Percentiles rank a stretch among this genome's conserved stretches.
phyloP scores from a whole-genome alignment of 768 basidiomycete species.

The Kwoniella dendrophila region DNA sequence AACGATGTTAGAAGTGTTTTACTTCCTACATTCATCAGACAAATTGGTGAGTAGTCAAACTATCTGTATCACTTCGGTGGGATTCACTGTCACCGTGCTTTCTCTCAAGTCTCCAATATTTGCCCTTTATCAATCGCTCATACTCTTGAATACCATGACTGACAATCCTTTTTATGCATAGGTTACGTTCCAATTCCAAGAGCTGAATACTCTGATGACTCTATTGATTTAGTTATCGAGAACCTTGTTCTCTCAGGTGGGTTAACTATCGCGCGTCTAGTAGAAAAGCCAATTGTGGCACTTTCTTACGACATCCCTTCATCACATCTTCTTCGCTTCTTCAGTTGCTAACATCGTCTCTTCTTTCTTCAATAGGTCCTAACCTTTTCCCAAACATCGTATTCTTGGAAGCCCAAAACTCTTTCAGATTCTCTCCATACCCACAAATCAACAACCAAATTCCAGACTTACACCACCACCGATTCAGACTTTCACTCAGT shows the following conservation, averaged over 20 bases:
- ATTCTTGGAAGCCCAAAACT: conserved; percentile 70
- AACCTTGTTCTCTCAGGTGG: conserved; percentile 67
- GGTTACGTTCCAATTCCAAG: conserved; percentile 77
- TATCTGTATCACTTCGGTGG: not conserved
- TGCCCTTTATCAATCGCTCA: not conserved
- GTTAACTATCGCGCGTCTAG: not conserved
- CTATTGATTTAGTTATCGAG: conserved; percentile 86
- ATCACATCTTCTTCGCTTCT: not conserved
- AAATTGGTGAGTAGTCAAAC: conserved; percentile 63
- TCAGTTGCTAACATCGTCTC: conserved; percentile 7
- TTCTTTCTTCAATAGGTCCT: conserved; percentile 60
- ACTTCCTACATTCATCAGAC: conserved; percentile 72
- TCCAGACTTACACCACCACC: conserved; percentile 68
- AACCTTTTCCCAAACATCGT: conserved; percentile 77
- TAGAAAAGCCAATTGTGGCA: too few species aligned
- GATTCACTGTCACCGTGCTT: not conserved
- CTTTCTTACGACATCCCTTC: conserved; percentile 59
- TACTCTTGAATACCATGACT: not conserved
- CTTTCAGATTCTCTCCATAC: conserved; percentile 77
- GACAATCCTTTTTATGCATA: not conserved
- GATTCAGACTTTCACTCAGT: conserved; percentile 71
- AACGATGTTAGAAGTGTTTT: conserved; percentile 82
- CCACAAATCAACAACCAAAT: conserved; percentile 56
- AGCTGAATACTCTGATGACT: conserved; percentile 87
- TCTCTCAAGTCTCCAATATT: not conserved